Evolutionary conservation across 1,139 yeast species (phyloP), one percentile per base, ranked within the genome.

Genomic region (Zhuliangozyma blackwelliae): DNA sequence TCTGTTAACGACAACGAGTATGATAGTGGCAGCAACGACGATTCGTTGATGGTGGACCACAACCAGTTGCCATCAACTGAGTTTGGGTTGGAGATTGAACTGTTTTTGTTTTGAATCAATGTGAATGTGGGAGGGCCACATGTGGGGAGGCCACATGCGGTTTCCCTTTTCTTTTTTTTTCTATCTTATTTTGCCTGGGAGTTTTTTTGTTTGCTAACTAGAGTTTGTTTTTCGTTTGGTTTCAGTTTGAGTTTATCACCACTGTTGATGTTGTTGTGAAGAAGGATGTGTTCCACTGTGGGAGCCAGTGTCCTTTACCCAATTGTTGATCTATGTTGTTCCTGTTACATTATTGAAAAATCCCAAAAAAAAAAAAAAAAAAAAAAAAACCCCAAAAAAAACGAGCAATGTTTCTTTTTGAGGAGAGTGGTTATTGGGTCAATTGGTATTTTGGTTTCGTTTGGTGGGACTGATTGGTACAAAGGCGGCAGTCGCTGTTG

Each of bases 21-120:
- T 36, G 48, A 46, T 30, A 46, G 43, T 31, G 23, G 23, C 23
- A 9, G 7, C 9, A 22, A 9, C 23, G 23, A 22, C 23, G 23
- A 22, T 22, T 7, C 23, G 23, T 22, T 22, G 23, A 22, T 22
- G 23, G 23, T 25, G 12, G 12, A 25, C 10, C 7, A 25, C 27
- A 40, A 38, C 31, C 39, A 44, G 25, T 29, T 27, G 11, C 16
- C 20, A 33, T 28, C 25, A n/a, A 31, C 29, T 30, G 37, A 31
- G 12, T 40, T 39, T 37, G 48, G 45, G 35, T 46, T 54, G 22
- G 43, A 57, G 40, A 52, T 60, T 32, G 61, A 59, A 36, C 64
- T 57, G 39, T 59, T 54, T 40, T 55, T 60, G 45, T 55, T 57
- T 35, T 57, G 44, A 41, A 34, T 33, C 19, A 25, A 8, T 16